phyloP scores from a whole-genome alignment of 441 rosid species.

The Arabidopsis hybrid region DNA sequence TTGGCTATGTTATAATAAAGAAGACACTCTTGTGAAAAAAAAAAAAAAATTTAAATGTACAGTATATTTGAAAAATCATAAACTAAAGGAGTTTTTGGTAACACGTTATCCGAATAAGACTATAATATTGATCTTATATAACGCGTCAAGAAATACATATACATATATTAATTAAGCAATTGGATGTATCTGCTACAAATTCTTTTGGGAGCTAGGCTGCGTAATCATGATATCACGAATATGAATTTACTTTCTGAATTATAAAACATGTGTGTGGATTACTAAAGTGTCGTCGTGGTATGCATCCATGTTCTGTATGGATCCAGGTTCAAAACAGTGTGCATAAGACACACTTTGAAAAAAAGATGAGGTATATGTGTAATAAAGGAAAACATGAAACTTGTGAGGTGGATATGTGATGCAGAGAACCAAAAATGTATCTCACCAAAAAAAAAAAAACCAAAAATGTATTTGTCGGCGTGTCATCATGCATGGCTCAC shows the following conservation, averaged over 20 bases:
- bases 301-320: constrained; percentile 12
- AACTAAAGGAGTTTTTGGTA: constrained; percentile 12
- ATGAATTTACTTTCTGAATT: no score
- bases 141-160: constrained; percentile 1
- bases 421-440: constrained; percentile 12
- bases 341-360: neutral
- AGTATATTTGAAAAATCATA: neutral
- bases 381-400: constrained; percentile 15
- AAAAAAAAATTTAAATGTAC: no score
- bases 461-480: constrained; percentile 26
- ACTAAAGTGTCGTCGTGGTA: neutral
- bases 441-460: no score
- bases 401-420: constrained; percentile 31
- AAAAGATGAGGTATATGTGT: constrained; percentile 17
- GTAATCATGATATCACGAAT: neutral
- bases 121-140: neutral
- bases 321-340: neutral
- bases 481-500: constrained; percentile 44
- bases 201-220: neutral
- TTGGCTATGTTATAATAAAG: no score
- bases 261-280: neutral
- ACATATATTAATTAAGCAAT: constrained; percentile 2
- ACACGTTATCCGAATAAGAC: constrained; percentile 3
- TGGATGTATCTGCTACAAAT: neutral
- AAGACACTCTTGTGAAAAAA: no score